phyloP scores from a whole-genome alignment of 306 rosid genomes.

The Sicyos baderoa region DNA sequence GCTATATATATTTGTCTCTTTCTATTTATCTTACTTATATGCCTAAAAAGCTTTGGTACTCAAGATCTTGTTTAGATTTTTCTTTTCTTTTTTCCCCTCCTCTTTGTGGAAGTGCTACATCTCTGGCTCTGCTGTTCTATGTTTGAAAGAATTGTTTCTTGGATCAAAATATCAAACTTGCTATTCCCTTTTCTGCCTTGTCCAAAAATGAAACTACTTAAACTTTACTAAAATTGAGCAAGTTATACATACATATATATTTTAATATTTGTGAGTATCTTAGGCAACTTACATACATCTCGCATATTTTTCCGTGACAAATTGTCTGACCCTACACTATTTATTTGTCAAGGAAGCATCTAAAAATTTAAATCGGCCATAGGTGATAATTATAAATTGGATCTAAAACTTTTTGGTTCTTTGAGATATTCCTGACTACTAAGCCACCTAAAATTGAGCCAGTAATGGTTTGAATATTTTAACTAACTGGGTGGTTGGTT shows the following conservation, averaged over 20 bases:
- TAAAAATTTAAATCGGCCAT: no score
- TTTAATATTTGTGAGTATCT: no score
- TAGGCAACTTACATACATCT: no score
- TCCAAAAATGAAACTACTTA: not conserved
- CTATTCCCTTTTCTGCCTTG: not conserved
- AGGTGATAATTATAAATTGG: no score
- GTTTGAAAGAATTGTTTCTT: not conserved
- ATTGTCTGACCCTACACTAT: no score
- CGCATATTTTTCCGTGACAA: no score
- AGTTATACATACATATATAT: no score
- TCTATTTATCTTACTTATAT: conserved; percentile 14
- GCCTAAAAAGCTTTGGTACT: conserved; percentile 7
- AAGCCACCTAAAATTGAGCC: not conserved
- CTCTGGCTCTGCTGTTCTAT: not conserved
- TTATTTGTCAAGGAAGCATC: no score
- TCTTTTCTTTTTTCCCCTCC: not conserved
- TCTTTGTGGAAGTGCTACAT: not conserved
- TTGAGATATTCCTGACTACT: no score
- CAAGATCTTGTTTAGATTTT: conserved; percentile 1
- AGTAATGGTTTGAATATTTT: not conserved
- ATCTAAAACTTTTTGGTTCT: no score
- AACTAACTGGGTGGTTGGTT: not conserved
- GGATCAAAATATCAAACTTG: not conserved
- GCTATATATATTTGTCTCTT: conserved; percentile 19
- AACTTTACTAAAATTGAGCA: no score